A percentile compares a stretch with the other conserved stretches of the same genome.
Conservation (phyloP, 1,284 basidiomycete species). For the Limonomyces culmigenus region DNA sequence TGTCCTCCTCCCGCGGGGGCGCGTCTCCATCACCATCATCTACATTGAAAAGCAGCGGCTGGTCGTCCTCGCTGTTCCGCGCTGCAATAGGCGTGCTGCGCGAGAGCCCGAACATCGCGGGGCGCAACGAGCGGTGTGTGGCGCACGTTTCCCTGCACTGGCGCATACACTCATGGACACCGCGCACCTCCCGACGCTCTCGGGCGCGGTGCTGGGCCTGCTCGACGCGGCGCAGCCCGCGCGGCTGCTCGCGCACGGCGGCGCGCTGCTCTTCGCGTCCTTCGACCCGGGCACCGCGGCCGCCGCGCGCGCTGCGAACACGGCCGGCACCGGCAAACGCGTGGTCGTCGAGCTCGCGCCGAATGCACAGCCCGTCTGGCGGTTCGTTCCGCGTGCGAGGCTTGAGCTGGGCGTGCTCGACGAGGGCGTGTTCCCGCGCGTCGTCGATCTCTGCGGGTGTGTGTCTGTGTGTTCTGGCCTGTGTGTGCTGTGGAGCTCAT, state of each 20-base stretch:
- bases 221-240: conserved; percentile 40
- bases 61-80: not conserved
- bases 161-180: no score
- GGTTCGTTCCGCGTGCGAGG: conserved; percentile 56
- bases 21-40: no score
- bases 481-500: conserved; percentile 3
- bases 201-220: conserved; percentile 23
- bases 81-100: not conserved
- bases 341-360: conserved; percentile 49
- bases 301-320: conserved; percentile 12
- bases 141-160: no score
- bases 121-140: no score
- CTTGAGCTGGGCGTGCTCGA: conserved; percentile 33
- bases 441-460: conserved; percentile 52
- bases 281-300: conserved; percentile 51
- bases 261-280: conserved; percentile 47
- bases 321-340: conserved; percentile 19
- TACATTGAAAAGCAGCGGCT: not conserved
- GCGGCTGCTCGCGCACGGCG: conserved; percentile 36
- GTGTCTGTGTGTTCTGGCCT: conserved; percentile 10
- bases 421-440: conserved; percentile 54
- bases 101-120: not conserved
- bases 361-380: conserved; percentile 38
- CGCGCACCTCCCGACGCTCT: no score
- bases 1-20: no score